Percentiles rank a stretch among this genome's conserved stretches.
Evolutionary conservation across 2,329 filamentous ascomycete genomes (phyloP).

Genomic region (Diaporthe batatas): DNA sequence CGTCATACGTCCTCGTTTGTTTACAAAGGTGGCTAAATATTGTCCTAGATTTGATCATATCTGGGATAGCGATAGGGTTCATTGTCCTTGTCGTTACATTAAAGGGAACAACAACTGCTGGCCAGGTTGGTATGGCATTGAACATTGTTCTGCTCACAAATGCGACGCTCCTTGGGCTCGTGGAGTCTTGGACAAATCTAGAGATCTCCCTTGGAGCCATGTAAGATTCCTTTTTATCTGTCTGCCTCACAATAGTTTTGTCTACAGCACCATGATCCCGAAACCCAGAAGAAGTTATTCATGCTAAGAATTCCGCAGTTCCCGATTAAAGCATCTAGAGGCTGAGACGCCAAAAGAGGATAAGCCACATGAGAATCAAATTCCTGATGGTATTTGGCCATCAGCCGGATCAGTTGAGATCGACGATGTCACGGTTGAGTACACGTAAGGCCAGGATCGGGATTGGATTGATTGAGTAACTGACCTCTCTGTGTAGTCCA

Average conservation of each 20-base stretch:
- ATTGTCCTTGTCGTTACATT: neutral
- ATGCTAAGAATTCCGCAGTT: neutral
- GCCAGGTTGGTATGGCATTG: neutral
- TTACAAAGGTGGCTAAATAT: neutral
- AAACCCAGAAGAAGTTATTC: neutral
- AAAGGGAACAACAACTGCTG: neutral
- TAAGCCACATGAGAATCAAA: neutral
- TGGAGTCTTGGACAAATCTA: neutral
- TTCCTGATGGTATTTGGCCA: neutral
- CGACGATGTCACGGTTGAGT: neutral
- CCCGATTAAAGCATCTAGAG: neutral
- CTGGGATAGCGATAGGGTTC: neutral
- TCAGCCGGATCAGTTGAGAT: neutral
- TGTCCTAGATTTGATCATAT: neutral
- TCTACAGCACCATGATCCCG: neutral
- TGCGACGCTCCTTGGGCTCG: neutral
- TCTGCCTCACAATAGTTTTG: neutral
- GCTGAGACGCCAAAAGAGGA: neutral
- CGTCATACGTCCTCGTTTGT: neutral
- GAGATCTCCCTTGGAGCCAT: neutral
- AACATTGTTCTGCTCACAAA: slow-evolving; percentile 2
- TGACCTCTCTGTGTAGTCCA: neutral
- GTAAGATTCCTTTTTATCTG: neutral
- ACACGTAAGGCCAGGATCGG: neutral
- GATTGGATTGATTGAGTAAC: neutral